Conservation (phyloP, 495 filamentous ascomycete genomes). For the Cudoniella acicularis region DNA sequence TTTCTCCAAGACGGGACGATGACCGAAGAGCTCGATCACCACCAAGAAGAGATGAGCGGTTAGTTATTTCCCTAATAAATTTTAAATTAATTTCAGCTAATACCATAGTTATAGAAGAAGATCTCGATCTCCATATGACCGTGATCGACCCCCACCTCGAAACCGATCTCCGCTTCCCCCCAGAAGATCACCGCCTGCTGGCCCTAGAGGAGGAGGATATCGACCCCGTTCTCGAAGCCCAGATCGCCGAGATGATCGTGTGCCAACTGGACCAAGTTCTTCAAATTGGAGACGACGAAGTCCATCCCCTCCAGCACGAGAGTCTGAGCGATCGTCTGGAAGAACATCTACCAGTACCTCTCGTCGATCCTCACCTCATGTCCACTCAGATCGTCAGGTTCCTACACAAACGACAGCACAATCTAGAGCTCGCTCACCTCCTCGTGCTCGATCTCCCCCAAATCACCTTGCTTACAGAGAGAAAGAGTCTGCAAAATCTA, state of each 20-base stretch:
- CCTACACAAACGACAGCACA: constrained; percentile 16
- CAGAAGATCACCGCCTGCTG: constrained; percentile 24
- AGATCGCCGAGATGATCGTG: constrained; percentile 22
- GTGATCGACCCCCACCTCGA: constrained; percentile 16
- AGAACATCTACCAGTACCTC: constrained; percentile 25
- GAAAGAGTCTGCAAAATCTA: constrained; percentile 4
- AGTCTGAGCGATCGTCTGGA: constrained; percentile 21
- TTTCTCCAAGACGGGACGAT: constrained; percentile 27
- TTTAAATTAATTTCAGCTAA: not conserved
- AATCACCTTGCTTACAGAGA: constrained; percentile 2
- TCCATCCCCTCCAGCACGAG: constrained; percentile 20
- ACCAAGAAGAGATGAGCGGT: constrained; percentile 24
- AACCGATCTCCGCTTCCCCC: constrained; percentile 9
- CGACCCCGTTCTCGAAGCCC: constrained; percentile 23
- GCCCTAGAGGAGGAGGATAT: constrained; percentile 19
- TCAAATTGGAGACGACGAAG: constrained; percentile 22
- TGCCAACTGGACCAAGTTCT: constrained; percentile 13
- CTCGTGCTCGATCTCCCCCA: constrained; percentile 20
- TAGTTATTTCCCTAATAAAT: not conserved
- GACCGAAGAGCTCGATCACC: constrained; percentile 24
- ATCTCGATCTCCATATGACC: constrained; percentile 27
- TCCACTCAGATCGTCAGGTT: constrained; percentile 16
- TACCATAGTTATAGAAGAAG: constrained; percentile 19
- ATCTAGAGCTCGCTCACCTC: constrained; percentile 18
- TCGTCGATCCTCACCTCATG: constrained; percentile 26